Percentiles rank a stretch among this genome's conserved stretches.
These are phyloP conservation scores for Asterochloris sp. DNA, from an alignment of 139 green algal species.

Conservation along the genomic window DNA sequence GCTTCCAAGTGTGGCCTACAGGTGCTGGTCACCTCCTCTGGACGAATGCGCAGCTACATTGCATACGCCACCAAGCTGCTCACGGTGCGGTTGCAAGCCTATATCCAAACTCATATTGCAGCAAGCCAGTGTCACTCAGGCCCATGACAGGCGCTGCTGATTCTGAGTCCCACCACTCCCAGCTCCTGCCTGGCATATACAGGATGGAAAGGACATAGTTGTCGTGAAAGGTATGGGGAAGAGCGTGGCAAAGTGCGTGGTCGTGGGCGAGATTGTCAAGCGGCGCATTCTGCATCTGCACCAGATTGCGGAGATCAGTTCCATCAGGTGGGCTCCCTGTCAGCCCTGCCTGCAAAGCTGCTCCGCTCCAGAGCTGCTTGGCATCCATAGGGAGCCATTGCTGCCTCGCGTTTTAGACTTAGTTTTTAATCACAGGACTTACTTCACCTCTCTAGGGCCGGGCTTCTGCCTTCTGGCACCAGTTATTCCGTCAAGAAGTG, in stretches of 20 bases:
- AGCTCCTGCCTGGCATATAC: background rate
- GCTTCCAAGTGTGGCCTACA: conserved; percentile 15
- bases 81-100: conserved; percentile 27
- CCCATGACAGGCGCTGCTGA: no score
- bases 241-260: conserved; percentile 91
- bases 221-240: conserved; percentile 82
- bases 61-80: conserved; percentile 71
- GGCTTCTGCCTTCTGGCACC: no score
- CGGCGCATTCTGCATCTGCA: conserved; percentile 76
- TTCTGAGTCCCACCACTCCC: no score
- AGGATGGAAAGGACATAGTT: conserved; percentile 58
- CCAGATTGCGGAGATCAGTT: conserved; percentile 67
- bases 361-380: no score
- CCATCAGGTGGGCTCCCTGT: conserved; percentile 33
- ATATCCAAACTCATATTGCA: background rate
- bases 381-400: no score
- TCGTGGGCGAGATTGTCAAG: conserved; percentile 89
- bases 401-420: no score
- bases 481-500: no score
- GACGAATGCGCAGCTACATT: conserved; percentile 77
- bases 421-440: no score
- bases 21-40: conserved; percentile 69
- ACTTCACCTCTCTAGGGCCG: no score
- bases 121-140: background rate
- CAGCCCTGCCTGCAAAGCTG: conserved; percentile 29